Evolutionary conservation across 2,329 filamentous ascomycete genomes (phyloP).

Genomic region (Aspergillus sp.): DNA sequence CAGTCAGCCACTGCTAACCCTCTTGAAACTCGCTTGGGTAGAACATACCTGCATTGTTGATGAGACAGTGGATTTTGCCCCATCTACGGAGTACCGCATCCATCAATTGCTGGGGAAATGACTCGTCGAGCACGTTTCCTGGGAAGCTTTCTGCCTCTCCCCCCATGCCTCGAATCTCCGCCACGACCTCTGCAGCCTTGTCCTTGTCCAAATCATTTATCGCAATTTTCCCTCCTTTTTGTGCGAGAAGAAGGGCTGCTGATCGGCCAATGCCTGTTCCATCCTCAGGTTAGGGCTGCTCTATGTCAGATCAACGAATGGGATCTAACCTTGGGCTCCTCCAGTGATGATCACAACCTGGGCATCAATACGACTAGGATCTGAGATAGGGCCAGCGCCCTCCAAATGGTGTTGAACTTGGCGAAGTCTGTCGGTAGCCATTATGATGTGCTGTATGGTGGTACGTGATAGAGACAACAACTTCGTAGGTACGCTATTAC

Average conservation of each 20-base stretch:
- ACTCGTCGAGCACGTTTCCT: not conserved
- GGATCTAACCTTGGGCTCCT: not conserved
- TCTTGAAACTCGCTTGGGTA: too few species aligned
- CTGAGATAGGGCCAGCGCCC: not conserved
- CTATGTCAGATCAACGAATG: too few species aligned
- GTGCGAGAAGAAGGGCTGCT: not conserved
- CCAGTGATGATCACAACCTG: not conserved
- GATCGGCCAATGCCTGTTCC: not conserved
- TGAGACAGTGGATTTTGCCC: not conserved
- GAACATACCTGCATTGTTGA: not conserved
- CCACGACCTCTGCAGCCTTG: not conserved
- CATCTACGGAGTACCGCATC: not conserved
- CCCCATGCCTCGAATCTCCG: not conserved
- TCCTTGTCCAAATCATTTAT: not conserved
- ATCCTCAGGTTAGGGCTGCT: not conserved
- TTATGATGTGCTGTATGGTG: not conserved
- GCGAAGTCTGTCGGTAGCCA: not conserved
- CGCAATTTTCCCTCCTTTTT: not conserved
- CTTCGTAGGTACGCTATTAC: too few species aligned
- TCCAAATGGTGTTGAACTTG: not conserved
- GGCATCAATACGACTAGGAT: not conserved
- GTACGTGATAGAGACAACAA: too few species aligned
- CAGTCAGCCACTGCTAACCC: not conserved
- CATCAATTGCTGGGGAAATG: not conserved
- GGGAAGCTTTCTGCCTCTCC: not conserved